Evolutionary conservation across 202 grass and related monocot genomes (phyloP), one percentile per base, ranked within the genome.

Genomic region (Schoenoplectus tabernaemontani): DNA sequence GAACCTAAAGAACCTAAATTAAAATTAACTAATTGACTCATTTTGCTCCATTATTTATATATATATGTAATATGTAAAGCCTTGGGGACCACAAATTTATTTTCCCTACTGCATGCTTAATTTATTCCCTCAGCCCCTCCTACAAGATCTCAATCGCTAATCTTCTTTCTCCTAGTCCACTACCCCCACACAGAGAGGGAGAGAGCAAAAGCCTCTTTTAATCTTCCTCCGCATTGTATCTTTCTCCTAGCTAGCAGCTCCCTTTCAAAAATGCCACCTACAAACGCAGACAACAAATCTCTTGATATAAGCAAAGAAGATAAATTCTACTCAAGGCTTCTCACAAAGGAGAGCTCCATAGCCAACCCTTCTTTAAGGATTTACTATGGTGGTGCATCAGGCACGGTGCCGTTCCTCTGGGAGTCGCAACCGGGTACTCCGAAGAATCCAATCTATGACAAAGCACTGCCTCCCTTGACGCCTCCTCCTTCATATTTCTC

Each of bases 301-400:
- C 77, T 81, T 28, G 42, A 64, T 17, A 76, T 85, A 71, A 81
- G 64, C 54, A 59, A 76, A 62, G 78, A 85, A 28, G 77, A 86
- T 37, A 86, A 86, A 78, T 86, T 86, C 84, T 86, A 86, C 84
- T 56, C 78, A 12, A 78, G 85, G 71, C 85, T 87, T 33, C 80
- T 87, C 9, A 78, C 80, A 64, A 82, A 78, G 80, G 85, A 87
- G 72, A 83, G 8, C 47, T 79, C 85, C 4, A 4, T 64, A n/a
- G 61, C 85, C 15, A 83, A 87, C 33, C 77, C 81, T 36, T 87
- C 86, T 2, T 81, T 81, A 42, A 63, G 86, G 57, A 82, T 87
- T 32, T 87, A 87, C 82, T 87, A 87, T 36, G 75, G 81, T 9
- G 82, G 78, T 57, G 76, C 82, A 0, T 46, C 86, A 0, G 67